These are phyloP conservation scores for Saccharum spontaneum DNA, from an alignment of 176 grass and related monocot species.

Conservation along the genomic window DNA sequence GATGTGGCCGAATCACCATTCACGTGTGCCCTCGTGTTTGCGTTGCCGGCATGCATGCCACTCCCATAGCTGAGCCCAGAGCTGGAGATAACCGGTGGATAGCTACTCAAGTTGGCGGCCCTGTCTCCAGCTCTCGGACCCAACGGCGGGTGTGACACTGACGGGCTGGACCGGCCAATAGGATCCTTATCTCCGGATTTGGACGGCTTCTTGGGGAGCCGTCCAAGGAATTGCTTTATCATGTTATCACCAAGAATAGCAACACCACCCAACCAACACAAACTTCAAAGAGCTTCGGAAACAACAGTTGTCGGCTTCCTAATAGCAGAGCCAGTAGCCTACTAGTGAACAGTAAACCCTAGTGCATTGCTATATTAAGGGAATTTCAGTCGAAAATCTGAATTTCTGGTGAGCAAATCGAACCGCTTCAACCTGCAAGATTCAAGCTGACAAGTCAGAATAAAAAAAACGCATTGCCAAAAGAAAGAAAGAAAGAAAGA, in stretches of 20 bases:
- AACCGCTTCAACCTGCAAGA: constrained; percentile 22
- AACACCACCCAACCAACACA: not conserved
- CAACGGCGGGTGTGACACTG: constrained; percentile 17
- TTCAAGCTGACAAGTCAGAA: not conserved
- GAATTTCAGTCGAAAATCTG: not conserved
- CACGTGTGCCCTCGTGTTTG: constrained; percentile 34
- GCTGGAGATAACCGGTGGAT: constrained; percentile 55
- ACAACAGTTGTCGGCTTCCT: not conserved
- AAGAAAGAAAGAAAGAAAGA: not conserved
- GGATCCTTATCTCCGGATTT: constrained; percentile 68
- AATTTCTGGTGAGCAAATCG: not conserved
- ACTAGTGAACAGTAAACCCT: constrained; percentile 35
- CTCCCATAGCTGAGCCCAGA: constrained; percentile 52
- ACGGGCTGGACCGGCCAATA: constrained; percentile 41
- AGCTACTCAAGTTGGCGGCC: constrained; percentile 29
- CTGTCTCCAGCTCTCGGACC: constrained; percentile 44
- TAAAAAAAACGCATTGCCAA: not conserved
- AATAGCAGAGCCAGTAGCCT: not conserved
- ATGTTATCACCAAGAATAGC: constrained; percentile 45
- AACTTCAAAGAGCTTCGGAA: not conserved
- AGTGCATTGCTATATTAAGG: not conserved
- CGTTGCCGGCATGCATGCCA: constrained; percentile 35
- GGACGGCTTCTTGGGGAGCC: constrained; percentile 71
- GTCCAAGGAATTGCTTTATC: constrained; percentile 78
- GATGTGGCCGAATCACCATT: constrained; percentile 34